Base-by-base conservation (phyloP, 106 monocot species). In the Allium fistulosum region DNA sequence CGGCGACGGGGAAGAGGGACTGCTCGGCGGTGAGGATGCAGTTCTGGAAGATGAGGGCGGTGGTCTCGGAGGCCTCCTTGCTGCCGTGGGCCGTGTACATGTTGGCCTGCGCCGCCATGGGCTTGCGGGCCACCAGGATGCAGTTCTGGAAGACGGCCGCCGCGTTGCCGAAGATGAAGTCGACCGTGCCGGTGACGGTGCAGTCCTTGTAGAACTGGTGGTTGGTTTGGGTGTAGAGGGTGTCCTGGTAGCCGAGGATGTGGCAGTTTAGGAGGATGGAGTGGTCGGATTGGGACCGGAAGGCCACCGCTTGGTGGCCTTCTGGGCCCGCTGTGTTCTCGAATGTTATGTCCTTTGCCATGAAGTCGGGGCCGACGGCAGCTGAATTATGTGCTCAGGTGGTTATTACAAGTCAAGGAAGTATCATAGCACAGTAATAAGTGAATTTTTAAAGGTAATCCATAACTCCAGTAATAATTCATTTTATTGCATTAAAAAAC, bases 271-370 rank as follows among this genome's bases (percentile, higher is more conserved):
- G 82, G 66, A 91, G 78, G 17, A 82, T 75, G 13, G 91, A 72
- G 16, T n/a, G 18, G 73, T 84, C 83, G 26, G 72, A 62, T 46
- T 84, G 76, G 7, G 84, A 79, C 1, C 84, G 79, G 12, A 92
- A 82, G 3, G 92, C 92, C 57, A 92, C 92, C 4, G 92, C 92
- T 72, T 92, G 88, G 82, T 92, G 92, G 60, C 85, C 88, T 53
- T 67, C 71, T 8, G 92, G 70, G 5, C 88, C 92, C 0, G 92
- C 92, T 50, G 81, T 68, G 80, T 92, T 92, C 78, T 92, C 76
- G 72, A 92, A 69, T 10, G 61, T 76, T 10, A 84, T 52, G 70
- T 76, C 83, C 63, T 59, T 67, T 0, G 66, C 80, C 15, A 80
- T 69, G 80, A 84, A 84, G 4, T 76, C 69, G n/a, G 72, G 55